These are phyloP conservation scores for Umbelopsis sp. DNA, from an alignment of 192 early-diverging fungal species.

Conservation along the genomic window DNA sequence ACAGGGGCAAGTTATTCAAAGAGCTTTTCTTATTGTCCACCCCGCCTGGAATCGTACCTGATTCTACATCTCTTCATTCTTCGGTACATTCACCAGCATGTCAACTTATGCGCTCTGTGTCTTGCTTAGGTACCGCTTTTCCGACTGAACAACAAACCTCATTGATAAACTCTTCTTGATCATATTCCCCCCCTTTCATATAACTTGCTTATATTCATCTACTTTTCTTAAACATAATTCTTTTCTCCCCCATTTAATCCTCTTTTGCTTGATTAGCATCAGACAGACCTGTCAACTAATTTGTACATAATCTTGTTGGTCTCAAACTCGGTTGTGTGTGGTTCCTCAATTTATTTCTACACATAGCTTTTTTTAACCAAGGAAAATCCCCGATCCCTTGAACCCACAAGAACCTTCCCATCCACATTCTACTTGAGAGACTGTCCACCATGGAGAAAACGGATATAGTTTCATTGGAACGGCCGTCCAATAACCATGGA, in stretches of 20 bases:
- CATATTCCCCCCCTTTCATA: too few species aligned
- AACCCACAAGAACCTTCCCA: not conserved
- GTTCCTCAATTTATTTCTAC: too few species aligned
- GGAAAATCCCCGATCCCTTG: slow-evolving; percentile 11
- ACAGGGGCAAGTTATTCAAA: slow-evolving; percentile 21
- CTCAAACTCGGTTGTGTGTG: too few species aligned
- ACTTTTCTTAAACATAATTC: too few species aligned
- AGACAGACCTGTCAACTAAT: too few species aligned
- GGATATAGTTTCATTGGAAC: not conserved
- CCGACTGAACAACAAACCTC: not conserved
- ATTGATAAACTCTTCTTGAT: too few species aligned
- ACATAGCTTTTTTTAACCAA: not conserved
- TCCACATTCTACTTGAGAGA: not conserved
- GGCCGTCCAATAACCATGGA: not conserved
- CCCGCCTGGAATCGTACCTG: not conserved
- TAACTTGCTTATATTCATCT: too few species aligned
- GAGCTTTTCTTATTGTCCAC: slow-evolving; percentile 10
- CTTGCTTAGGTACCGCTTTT: not conserved
- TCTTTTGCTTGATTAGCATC: too few species aligned
- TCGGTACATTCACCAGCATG: slow-evolving; percentile 17
- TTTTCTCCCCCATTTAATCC: too few species aligned
- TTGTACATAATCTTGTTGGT: too few species aligned
- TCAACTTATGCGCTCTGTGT: not conserved
- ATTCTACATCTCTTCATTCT: slow-evolving; percentile 15
- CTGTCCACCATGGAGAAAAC: not conserved